Evolutionary conservation across 345 rosid genomes (phyloP).

Genomic region (Gossypium sturtianum): DNA sequence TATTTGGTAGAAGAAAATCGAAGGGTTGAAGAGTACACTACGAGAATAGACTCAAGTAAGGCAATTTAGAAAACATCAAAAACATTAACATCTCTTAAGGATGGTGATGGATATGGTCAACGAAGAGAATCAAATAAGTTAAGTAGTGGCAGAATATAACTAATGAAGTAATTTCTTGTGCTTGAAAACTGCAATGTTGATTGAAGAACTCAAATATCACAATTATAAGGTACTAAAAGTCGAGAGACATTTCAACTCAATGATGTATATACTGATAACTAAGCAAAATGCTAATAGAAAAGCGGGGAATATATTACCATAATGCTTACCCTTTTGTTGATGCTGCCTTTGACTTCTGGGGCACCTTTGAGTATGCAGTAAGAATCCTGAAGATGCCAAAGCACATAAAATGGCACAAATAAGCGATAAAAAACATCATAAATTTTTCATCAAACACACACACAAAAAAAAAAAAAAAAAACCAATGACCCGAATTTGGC

Average conservation of each 20-base stretch:
- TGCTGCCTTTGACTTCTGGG: constrained; percentile 63
- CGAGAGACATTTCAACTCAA: neutral
- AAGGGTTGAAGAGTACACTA: neutral
- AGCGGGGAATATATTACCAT: neutral
- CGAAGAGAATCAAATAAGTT: neutral
- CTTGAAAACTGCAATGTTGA: neutral
- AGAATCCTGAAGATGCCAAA: constrained; percentile 52
- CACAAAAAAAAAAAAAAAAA: neutral
- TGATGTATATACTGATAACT: neutral
- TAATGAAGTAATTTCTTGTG: neutral
- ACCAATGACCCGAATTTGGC: neutral
- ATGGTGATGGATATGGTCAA: neutral
- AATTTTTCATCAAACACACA: neutral
- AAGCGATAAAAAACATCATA: neutral
- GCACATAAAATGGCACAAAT: neutral
- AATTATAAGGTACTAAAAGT: neutral
- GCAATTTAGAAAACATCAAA: neutral
- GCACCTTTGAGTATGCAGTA: constrained; percentile 78
- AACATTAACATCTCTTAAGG: neutral
- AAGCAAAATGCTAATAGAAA: neutral
- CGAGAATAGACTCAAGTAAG: neutral
- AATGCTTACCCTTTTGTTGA: constrained; percentile 56
- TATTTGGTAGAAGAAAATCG: neutral
- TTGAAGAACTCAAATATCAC: neutral
- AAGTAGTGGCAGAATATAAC: neutral